A percentile compares a stretch with the other conserved stretches of the same genome.
Evolutionary conservation across 2,329 filamentous ascomycete species (phyloP).

Genomic region (Nemania serpens): DNA sequence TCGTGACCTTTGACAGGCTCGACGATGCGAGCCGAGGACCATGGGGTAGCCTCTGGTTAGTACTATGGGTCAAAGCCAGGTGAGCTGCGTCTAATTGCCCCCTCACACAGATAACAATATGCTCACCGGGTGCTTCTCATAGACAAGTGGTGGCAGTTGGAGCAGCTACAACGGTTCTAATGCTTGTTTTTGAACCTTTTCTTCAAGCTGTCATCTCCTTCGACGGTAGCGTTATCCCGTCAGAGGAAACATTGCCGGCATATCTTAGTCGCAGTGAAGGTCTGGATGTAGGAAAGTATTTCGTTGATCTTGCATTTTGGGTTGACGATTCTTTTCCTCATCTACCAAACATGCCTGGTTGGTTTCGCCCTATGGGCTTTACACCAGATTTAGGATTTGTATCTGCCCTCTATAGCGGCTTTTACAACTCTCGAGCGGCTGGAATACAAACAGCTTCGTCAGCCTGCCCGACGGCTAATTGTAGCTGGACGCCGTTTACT

Average conservation of each 20-base stretch:
- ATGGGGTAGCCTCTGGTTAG: slow-evolving; percentile 33
- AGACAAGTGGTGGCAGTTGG: not conserved
- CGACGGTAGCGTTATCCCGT: not conserved
- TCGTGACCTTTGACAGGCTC: slow-evolving; percentile 33
- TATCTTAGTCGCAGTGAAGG: not conserved
- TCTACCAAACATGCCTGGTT: no score
- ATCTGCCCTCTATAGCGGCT: not conserved
- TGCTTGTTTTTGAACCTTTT: slow-evolving; percentile 1
- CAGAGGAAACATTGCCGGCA: not conserved
- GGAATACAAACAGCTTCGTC: slow-evolving; percentile 12
- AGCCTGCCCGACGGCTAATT: slow-evolving; percentile 33
- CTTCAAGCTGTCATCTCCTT: slow-evolving; percentile 9
- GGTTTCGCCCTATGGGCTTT: not conserved
- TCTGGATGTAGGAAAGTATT: not conserved
- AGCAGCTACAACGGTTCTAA: not conserved
- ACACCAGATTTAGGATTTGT: slow-evolving; percentile 1
- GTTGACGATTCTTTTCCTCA: not conserved
- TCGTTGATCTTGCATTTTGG: not conserved
- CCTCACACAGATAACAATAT: not conserved
- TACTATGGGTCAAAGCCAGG: slow-evolving; percentile 27
- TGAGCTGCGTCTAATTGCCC: slow-evolving; percentile 12
- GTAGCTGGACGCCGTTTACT: slow-evolving; percentile 31
- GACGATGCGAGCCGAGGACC: slow-evolving; percentile 37
- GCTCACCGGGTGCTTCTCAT: not conserved
- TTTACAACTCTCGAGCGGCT: not conserved